A percentile compares a stretch with the other conserved stretches of the same genome.
phyloP scores from a whole-genome alignment of 768 basidiomycete species.

The Leucogyrophana mollusca region DNA sequence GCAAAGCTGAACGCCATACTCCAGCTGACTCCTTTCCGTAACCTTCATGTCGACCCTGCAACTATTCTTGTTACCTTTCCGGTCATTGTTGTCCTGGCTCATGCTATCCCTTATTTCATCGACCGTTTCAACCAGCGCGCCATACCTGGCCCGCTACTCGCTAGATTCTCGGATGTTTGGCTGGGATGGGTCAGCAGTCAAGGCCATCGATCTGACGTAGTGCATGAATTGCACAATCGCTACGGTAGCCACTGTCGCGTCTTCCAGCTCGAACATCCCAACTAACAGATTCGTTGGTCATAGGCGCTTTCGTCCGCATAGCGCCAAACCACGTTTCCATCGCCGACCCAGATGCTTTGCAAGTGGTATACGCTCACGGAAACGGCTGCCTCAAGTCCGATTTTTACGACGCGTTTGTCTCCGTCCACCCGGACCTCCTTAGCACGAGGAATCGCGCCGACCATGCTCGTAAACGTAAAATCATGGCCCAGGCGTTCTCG shows the following conservation, averaged over 20 bases:
- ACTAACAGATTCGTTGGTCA: neutral
- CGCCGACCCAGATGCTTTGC: conserved; percentile 75
- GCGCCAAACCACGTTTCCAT: conserved; percentile 79
- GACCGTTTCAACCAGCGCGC: conserved; percentile 60
- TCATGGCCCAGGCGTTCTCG: conserved; percentile 82
- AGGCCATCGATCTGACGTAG: conserved; percentile 72
- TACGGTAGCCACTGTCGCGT: conserved; percentile 49
- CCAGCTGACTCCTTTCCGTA: neutral
- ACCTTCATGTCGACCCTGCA: conserved; percentile 1
- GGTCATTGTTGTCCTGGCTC: conserved; percentile 17
- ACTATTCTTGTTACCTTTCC: conserved; percentile 13
- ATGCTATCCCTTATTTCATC: conserved; percentile 48
- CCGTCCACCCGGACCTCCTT: conserved; percentile 71
- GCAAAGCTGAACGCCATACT: neutral
- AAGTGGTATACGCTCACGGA: conserved; percentile 76
- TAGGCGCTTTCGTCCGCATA: conserved; percentile 67
- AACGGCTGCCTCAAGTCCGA: conserved; percentile 78
- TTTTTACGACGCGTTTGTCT: conserved; percentile 80
- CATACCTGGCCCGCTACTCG: conserved; percentile 67
- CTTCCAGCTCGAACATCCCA: neutral
- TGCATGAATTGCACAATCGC: conserved; percentile 72
- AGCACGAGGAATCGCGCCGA: conserved; percentile 75
- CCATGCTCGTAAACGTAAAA: conserved; percentile 89
- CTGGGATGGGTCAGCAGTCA: conserved; percentile 59
- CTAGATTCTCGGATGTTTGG: conserved; percentile 74